A percentile compares a stretch with the other conserved stretches of the same genome.
phyloP scores from a whole-genome alignment of 139 green algal genomes.

The Chara braunii region DNA sequence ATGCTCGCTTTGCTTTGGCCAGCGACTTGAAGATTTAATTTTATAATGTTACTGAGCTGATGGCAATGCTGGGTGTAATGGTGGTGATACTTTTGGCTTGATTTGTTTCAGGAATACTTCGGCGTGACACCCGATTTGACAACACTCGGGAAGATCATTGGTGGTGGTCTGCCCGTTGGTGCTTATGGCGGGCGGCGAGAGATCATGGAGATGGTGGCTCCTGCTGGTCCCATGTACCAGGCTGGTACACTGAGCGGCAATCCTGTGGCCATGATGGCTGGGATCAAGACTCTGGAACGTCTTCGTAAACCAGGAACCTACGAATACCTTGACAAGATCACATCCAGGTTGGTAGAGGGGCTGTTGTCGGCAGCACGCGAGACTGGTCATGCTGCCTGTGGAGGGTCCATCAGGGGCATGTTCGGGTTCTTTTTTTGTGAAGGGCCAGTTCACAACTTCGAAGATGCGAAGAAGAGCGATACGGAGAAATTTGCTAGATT shows the following conservation, averaged over 20 bases:
- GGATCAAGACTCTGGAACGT: conserved; percentile 98
- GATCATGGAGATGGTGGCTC: conserved; percentile 97
- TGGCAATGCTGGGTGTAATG: too few relatives aligned
- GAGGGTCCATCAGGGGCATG: conserved; percentile 89
- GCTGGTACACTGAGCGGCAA: conserved; percentile 94
- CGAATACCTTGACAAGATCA: conserved; percentile 79
- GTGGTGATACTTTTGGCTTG: too few relatives aligned
- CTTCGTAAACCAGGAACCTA: conserved; percentile 79
- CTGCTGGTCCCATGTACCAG: conserved; percentile 95
- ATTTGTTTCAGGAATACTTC: conserved; percentile 79
- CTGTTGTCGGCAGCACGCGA: conserved; percentile 74
- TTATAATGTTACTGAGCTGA: too few relatives aligned
- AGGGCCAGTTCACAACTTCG: conserved; percentile 77
- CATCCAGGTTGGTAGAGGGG: conserved; percentile 71
- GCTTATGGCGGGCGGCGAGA: conserved; percentile 89
- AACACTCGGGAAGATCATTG: conserved; percentile 99
- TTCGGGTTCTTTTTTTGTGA: conserved; percentile 99
- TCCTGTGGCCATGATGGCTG: conserved; percentile 94
- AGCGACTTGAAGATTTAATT: too few relatives aligned
- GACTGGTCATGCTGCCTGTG: conserved; percentile 78
- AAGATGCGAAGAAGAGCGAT: conserved; percentile 81
- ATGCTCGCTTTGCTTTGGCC: too few relatives aligned
- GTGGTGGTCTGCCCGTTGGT: conserved; percentile 89
- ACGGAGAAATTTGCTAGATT: conserved; percentile 90
- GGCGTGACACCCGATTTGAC: conserved; percentile 94